These are phyloP conservation scores for Ulota crispa DNA, from an alignment of 225 moss, liverwort and hornwort species.

Conservation along the genomic window DNA sequence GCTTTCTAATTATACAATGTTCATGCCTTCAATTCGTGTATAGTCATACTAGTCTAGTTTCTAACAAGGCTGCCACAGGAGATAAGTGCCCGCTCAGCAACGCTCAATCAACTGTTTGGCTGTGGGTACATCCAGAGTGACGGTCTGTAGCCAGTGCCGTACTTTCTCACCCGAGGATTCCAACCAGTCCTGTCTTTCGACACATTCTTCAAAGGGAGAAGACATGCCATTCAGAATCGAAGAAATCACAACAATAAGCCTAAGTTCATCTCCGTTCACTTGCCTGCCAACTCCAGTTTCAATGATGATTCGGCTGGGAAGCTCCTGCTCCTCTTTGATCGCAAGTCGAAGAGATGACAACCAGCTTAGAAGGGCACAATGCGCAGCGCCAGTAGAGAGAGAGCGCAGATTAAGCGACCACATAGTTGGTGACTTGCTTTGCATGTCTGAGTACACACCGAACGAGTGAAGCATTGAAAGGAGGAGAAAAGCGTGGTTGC, in stretches of 20 bases:
- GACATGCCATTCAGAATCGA: conserved; percentile 57
- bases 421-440: conserved; percentile 59
- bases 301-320: conserved; percentile 61
- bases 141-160: conserved; percentile 54
- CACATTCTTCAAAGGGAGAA: conserved; percentile 69
- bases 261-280: conserved; percentile 52
- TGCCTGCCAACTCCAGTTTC: conserved; percentile 85
- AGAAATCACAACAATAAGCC: conserved; percentile 68
- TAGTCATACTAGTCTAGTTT: conserved; percentile 9
- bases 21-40: conserved; percentile 29
- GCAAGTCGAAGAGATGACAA: conserved; percentile 51
- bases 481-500: conserved; percentile 52
- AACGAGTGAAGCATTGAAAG: conserved; percentile 51
- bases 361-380: conserved; percentile 76
- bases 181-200: conserved; percentile 78
- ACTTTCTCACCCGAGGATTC: conserved; percentile 52
- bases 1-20: conserved; percentile 24
- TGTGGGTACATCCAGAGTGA: conserved; percentile 31
- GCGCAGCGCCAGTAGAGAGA: conserved; percentile 77
- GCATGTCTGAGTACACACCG: conserved; percentile 71
- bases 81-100: neutral
- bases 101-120: conserved; percentile 15
- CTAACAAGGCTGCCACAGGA: neutral
- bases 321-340: conserved; percentile 47
- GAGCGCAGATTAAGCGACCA: conserved; percentile 80